phyloP scores from a whole-genome alignment of 768 basidiomycete species.

The Mycena pura region DNA sequence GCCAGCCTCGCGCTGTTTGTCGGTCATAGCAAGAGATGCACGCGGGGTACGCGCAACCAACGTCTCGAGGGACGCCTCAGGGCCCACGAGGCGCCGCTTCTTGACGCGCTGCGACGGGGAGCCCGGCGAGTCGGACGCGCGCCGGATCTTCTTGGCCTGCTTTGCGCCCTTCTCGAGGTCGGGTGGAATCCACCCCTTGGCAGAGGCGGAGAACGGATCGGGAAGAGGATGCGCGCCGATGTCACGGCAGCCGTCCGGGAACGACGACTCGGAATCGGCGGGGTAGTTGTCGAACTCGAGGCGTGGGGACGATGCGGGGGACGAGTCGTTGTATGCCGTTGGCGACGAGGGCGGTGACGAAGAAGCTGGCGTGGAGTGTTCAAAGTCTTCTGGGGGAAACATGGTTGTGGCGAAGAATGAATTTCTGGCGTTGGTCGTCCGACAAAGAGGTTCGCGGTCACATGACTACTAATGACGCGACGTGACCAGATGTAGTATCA shows the following conservation, averaged over 20 bases:
- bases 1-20: slow-evolving; percentile 37
- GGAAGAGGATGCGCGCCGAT: slow-evolving; percentile 33
- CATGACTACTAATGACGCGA: no score
- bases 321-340: slow-evolving; percentile 43
- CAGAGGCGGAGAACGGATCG: slow-evolving; percentile 68
- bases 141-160: no score
- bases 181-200: slow-evolving; percentile 51
- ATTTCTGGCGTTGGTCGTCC: no score
- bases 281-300: slow-evolving; percentile 43
- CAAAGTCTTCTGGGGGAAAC: no score
- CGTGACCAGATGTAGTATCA: no score
- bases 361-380: no score
- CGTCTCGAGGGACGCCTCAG: slow-evolving; percentile 21
- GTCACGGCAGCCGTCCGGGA: background rate
- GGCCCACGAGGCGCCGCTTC: slow-evolving; percentile 22
- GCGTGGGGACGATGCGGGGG: slow-evolving; percentile 59
- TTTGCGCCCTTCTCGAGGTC: slow-evolving; percentile 50
- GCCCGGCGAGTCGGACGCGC: slow-evolving; percentile 31
- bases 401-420: no score
- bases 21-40: slow-evolving; percentile 26
- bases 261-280: slow-evolving; percentile 15
- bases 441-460: no score
- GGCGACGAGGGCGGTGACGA: slow-evolving; percentile 42
- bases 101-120: slow-evolving; percentile 29
- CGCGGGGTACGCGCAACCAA: slow-evolving; percentile 22